Base-by-base conservation (phyloP, 228 moss, liverwort and hornwort species). In the Sphagnum fallax region DNA sequence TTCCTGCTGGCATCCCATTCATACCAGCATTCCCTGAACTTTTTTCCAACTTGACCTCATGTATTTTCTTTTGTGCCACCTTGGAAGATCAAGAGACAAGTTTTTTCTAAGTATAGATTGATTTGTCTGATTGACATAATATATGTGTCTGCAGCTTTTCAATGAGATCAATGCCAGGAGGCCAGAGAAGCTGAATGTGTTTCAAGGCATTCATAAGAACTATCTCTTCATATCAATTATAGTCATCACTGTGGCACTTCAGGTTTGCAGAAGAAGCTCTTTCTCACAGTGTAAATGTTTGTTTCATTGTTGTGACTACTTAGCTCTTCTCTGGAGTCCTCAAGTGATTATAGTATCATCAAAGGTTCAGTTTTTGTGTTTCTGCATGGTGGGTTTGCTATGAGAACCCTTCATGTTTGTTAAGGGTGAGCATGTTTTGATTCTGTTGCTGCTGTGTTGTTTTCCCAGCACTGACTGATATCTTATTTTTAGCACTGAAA, bases 131-230 rank as follows among this genome's bases (percentile, higher is more conserved):
- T 8, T 55, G 55, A 8, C 9, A 55, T 12, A 55, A 8, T 12
- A 8, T 2, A 8, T 55, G 8, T 55, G 1, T 55, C 55, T 55
- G 59, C 65, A 83, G 83, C 48, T 84, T 16, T 84, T 84, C 13
- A 84, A 84, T 13, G 83, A 80, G 75, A 77, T 84, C 10, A 84
- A 84, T 32, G 65, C 80, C 11, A 75, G 83, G 69, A 75, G 72
- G 67, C 80, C 77, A 14, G 80, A 80, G 48, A 75, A 70, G 51
- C n/a, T 49, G 10, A 84, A 84, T 11, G 75, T 84, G 1, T 84
- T 84, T 16, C 63, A 75, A 48, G 83, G 83, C 48, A 52, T 84
- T 7, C 62, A 66, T 49, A 77, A 18, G 10, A 84, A 84, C 65
- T 52, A 60, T 53, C 70, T 84, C 1, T 84, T 84, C 67, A 69